Percentiles rank a stretch among this genome's conserved stretches.
Conservation (phyloP, 1,284 basidiomycete species). For the Peniophora sp. region DNA sequence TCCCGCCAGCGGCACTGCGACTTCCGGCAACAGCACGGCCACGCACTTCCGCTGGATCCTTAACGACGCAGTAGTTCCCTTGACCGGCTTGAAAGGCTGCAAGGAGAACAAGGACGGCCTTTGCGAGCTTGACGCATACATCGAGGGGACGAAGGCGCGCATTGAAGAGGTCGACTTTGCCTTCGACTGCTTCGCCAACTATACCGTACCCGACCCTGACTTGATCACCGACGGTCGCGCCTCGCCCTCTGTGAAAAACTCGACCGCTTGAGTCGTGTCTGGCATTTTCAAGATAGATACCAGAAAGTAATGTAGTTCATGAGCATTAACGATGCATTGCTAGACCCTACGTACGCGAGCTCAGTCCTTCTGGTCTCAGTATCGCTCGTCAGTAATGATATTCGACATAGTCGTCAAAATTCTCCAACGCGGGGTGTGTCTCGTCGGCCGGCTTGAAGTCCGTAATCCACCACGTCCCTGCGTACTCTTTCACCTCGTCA, state of each 20-base stretch:
- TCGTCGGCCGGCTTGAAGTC: too few relatives aligned
- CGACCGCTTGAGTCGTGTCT: neutral
- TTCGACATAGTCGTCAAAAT: too few relatives aligned
- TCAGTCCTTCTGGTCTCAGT: too few relatives aligned
- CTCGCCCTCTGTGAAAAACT: slow-evolving; percentile 7
- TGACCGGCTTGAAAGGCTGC: slow-evolving; percentile 52
- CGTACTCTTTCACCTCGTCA: too few relatives aligned
- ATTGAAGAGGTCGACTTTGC: slow-evolving; percentile 36
- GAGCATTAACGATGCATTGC: too few relatives aligned
- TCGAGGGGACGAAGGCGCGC: slow-evolving; percentile 37
- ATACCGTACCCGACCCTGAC: slow-evolving; percentile 31
- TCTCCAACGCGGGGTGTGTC: too few relatives aligned
- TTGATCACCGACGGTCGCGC: slow-evolving; percentile 30
- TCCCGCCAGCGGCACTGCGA: slow-evolving; percentile 19
- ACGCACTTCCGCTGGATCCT: slow-evolving; percentile 48
- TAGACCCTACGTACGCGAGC: too few relatives aligned
- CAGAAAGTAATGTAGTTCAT: neutral
- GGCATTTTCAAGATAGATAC: neutral
- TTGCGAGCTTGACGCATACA: slow-evolving; percentile 45
- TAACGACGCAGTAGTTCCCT: slow-evolving; percentile 56
- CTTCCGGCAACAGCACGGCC: neutral
- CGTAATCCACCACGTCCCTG: too few relatives aligned
- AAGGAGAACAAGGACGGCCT: slow-evolving; percentile 40
- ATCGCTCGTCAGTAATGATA: too few relatives aligned
- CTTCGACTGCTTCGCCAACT: slow-evolving; percentile 36